Evolutionary conservation across 306 rosid genomes (phyloP), one percentile per base, ranked within the genome.

Genomic region (Lablab purpureus): DNA sequence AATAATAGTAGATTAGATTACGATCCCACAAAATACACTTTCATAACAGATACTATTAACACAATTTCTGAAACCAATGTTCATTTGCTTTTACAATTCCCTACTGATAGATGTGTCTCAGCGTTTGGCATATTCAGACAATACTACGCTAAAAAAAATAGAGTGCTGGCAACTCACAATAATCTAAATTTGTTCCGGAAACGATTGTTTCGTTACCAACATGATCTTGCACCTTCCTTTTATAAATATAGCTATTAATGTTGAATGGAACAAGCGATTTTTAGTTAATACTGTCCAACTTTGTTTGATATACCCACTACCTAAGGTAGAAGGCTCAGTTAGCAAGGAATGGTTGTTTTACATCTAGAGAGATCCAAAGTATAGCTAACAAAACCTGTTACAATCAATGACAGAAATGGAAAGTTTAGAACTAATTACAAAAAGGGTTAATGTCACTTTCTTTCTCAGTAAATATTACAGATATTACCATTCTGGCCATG

Each of bases 151-250:
- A 46, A 27, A 41, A 15, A n/a, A 75, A 46, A 62, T 23, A 41
- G 13, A 58, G 65, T 32, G 65, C 10, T 17, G 58, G 36, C 7
- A 75, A 74, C 56, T 40, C 67, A 22, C 21, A 34, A 34, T 9
- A 77, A 52, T 37, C 30, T 12, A 23, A 2, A 25, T 25, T 41
- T 27, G 15, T 12, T 25, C 22, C 30, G 25, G 65, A 58, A 58
- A 58, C 40, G 28, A 25, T 27, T 40, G 25, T 25, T 37, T 10
- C 64, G 43, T 34, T 51, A 36, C 34, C 8, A 23, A 17, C 52
- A 74, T 10, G 62, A 74, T n/a, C 21, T 60, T 46, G 71, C 47
- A 34, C 69, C 73, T 70, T 62, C 59, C 50, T 36, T 70, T 71
- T 6, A 40, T 60, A 70, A 60, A 36, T 51, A 54, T 45, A 34